Percentiles rank a stretch among this genome's conserved stretches.
These are phyloP conservation scores for Neovahlkampfia damariscottae DNA, from an alignment of 78 protist genomes.

Conservation along the genomic window DNA sequence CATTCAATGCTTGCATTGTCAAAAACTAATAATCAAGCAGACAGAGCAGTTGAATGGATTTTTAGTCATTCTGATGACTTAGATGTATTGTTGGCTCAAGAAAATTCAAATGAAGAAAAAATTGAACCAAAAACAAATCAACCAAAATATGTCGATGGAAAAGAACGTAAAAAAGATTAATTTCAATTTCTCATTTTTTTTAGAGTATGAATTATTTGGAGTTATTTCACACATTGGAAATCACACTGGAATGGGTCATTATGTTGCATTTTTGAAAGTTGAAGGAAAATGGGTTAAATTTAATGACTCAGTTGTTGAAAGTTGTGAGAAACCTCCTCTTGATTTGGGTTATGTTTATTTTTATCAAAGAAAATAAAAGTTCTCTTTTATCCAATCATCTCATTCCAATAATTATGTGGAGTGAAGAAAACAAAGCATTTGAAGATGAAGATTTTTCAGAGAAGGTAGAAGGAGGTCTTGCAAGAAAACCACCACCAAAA, in stretches of 20 bases:
- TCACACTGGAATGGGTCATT: constrained; percentile 73
- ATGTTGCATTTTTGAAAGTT: constrained; percentile 76
- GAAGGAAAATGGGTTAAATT: constrained; percentile 51
- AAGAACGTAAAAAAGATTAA: not conserved
- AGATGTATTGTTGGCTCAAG: constrained; percentile 28
- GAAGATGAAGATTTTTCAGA: no score
- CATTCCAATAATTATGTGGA: no score
- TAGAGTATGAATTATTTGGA: constrained; percentile 50
- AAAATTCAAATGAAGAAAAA: no score
- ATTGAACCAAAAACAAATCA: not conserved
- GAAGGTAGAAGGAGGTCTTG: no score
- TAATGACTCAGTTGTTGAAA: constrained; percentile 81
- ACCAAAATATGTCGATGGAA: not conserved
- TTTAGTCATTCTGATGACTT: constrained; percentile 56
- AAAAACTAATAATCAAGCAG: not conserved
- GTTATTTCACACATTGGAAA: constrained; percentile 78
- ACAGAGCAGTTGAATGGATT: constrained; percentile 81
- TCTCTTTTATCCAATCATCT: no score
- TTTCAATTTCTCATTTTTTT: not conserved
- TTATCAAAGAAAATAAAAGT: constrained; percentile 32
- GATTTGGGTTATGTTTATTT: constrained; percentile 77
- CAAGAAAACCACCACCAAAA: no score
- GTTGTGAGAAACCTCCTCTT: constrained; percentile 68
- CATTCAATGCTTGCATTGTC: not conserved
- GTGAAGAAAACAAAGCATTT: no score